A percentile compares a stretch with the other conserved stretches of the same genome.
Evolutionary conservation across 352 stramenopile species (phyloP).

Genomic region (Aphanomyces euteiches): DNA sequence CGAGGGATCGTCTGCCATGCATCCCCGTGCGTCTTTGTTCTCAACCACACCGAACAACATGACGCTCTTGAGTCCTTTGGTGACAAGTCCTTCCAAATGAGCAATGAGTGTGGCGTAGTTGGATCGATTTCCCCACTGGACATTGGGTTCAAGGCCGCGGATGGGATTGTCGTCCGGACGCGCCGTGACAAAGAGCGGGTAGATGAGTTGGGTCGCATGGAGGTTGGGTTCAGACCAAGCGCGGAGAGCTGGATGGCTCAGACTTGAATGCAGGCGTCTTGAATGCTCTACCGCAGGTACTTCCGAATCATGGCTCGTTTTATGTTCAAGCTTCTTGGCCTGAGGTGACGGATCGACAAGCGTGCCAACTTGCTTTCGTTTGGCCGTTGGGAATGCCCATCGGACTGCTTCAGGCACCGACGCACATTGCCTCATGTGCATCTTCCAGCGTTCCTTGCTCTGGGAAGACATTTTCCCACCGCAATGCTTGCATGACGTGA

Average conservation of each 20-base stretch:
- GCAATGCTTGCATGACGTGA: constrained; percentile 18
- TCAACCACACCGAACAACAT: constrained; percentile 89
- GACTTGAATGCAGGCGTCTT: constrained; percentile 59
- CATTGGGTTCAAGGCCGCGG: constrained; percentile 74
- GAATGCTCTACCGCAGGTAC: not conserved
- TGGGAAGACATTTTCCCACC: constrained; percentile 17
- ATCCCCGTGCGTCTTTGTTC: constrained; percentile 70
- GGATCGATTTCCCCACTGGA: constrained; percentile 73
- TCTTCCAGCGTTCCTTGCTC: constrained; percentile 7
- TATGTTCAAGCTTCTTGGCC: not conserved
- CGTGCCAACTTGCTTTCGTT: not conserved
- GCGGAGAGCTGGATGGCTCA: constrained; percentile 77
- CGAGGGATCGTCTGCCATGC: constrained; percentile 61
- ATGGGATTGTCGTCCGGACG: constrained; percentile 68
- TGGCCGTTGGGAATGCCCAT: not conserved
- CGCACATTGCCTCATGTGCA: constrained; percentile 16
- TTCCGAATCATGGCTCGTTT: constrained; percentile 7
- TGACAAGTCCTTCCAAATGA: constrained; percentile 62
- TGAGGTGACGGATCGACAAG: not conserved
- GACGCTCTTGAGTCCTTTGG: constrained; percentile 74
- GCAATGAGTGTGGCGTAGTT: constrained; percentile 67
- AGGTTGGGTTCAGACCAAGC: constrained; percentile 84
- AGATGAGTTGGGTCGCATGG: constrained; percentile 86
- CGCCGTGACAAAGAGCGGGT: constrained; percentile 84
- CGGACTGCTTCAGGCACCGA: not conserved